Base-by-base conservation (phyloP, 495 filamentous ascomycete species). In the Peziza echinospora region DNA sequence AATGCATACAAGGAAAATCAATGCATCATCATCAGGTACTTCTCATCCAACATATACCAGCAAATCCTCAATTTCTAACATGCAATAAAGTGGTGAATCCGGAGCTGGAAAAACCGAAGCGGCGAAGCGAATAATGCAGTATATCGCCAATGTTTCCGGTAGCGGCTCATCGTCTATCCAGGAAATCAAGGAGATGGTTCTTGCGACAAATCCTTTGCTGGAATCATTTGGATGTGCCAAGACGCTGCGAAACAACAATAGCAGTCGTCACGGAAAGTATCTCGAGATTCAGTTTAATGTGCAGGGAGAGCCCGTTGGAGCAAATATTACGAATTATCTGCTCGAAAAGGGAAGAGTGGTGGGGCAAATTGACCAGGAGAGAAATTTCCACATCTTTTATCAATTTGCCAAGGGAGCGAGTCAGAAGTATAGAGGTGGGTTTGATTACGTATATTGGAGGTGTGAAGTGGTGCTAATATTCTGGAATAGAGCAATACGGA, bases 361-460 rank as follows among this genome's bases (percentile, higher is more conserved):
- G 2, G 86, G 87, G 5, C 91, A 96, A 65, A 96, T 94, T 52
- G 70, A 63, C 47, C 87, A 96, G 51, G 91, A 99, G 69, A 75
- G 91, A 51, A 96, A 93, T 61, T 99, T 99, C 65, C 91, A 99
- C 62, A 96, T 99, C 54, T 96, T 99, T 62, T 99, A 99, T 63
- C 91, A 99, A 61, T 93, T 93, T 63, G 79, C 91, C 19, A 99
- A 99, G 61, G 85, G 80, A 0, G 91, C 89, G 11, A 79, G 84
- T 8, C 71, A 80, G 55, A 77, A 80, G 41, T 91, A 94, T 61
- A 69, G 85, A 60, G 71, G 72, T 76, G 64, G 47, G 60, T 26
- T 22, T 25, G 13, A 26, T 9, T 39, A 23, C 28, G 17, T 37
- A 34, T 30, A 22, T 39, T 13, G 10, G 19, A 17, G 41, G 28